Evolutionary conservation across 1,284 basidiomycete genomes (phyloP).

Genomic region (Termitomyces sp.): DNA sequence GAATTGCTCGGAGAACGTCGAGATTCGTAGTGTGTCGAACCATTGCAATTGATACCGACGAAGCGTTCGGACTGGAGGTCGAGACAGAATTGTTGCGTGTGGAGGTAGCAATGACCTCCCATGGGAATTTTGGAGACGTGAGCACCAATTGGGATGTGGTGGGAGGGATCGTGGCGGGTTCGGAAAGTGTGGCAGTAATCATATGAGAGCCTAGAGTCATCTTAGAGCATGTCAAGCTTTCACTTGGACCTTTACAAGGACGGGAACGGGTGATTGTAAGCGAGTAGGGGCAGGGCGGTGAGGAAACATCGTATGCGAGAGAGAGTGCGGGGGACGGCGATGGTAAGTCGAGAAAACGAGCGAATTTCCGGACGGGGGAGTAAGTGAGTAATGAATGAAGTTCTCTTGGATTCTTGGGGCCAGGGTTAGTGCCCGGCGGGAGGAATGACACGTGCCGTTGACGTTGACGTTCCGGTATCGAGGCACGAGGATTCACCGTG

Average conservation of each 20-base stretch:
- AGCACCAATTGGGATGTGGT: conserved; percentile 48
- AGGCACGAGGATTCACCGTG: conserved; percentile 14
- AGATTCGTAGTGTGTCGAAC: conserved; percentile 47
- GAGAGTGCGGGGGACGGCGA: conserved; percentile 39
- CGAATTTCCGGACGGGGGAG: conserved; percentile 44
- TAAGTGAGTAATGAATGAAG: conserved; percentile 5
- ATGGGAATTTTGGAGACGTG: conserved; percentile 54
- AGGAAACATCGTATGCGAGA: conserved; percentile 56
- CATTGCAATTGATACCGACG: conserved; percentile 18
- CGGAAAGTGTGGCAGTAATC: conserved; percentile 50
- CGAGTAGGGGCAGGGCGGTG: conserved; percentile 51
- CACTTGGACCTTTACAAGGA: not conserved
- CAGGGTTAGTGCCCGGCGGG: conserved; percentile 27
- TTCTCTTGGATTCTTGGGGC: conserved; percentile 7
- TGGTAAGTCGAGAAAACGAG: conserved; percentile 50
- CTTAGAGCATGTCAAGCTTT: not conserved
- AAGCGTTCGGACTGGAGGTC: conserved; percentile 14
- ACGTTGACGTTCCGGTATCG: conserved; percentile 6
- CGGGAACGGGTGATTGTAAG: conserved; percentile 51
- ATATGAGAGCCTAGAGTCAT: conserved; percentile 34
- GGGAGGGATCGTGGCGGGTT: conserved; percentile 61
- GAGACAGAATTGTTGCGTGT: conserved; percentile 16
- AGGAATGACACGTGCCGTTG: conserved; percentile 31
- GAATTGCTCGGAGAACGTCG: conserved; percentile 57
- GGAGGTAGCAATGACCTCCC: conserved; percentile 47